Evolutionary conservation across 352 stramenopile species (phyloP), one percentile per base, ranked within the genome.

Genomic region (Pythium dissotocum): DNA sequence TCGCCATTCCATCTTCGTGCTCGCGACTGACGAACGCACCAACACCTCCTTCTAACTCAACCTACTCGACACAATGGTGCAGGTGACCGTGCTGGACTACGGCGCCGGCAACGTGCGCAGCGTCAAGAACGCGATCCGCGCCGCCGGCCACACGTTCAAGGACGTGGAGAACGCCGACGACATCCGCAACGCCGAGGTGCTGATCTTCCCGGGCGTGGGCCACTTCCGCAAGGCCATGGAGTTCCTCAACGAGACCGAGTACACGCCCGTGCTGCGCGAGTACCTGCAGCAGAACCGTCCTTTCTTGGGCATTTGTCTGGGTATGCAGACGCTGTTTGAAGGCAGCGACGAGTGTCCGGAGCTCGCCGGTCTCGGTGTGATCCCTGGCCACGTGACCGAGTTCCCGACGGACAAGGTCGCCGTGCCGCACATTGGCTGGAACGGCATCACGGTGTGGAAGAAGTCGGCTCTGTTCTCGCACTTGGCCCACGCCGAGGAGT

Each of bases 301-400:
- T 16, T 99, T 98, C 81, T 76, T 99, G 40, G 97, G 97, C 55
- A 99, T 99, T 61, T 99, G 97, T 78, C 73, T 99, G 1, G 97
- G 97, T 26, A 99, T 99, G 97, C 97, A 99, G 76, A 98, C 95
- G 21, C 79, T 99, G 10, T 99, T 99, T 68, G 97, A 99, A 73
- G 89, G 85, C 21, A 98, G 90, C 63, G 95, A 99, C 9, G 97
- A 99, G 73, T 90, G 83, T 35, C 84, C 86, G 0, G 87, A 87
- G 24, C 84, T 91, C 61, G 61, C 72, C 56, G 97, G 97, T 12
- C 79, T 99, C 14, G 96, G 96, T 28, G 77, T 99, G 10, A 96
- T 99, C 70, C 91, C 91, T 33, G 96, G 96, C 51, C 87, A 80
- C 54, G 90, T 99, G n/a, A 73, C 88, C 26, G 85, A 88, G 51